Evolutionary conservation across 2,329 filamentous ascomycete genomes (phyloP), one percentile per base, ranked within the genome.

Genomic region (Chalaropsis ovoidea): DNA sequence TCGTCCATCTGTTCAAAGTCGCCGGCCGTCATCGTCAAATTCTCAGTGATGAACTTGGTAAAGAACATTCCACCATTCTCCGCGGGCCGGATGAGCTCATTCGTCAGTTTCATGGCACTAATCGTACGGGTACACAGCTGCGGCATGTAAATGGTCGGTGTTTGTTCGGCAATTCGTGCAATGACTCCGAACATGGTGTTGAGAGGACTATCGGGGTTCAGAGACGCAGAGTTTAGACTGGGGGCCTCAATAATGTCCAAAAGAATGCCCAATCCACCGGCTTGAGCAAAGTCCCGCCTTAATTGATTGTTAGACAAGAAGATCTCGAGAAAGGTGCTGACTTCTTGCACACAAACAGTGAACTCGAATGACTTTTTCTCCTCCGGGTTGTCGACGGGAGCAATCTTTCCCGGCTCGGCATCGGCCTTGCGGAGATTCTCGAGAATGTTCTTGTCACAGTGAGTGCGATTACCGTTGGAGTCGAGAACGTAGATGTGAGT

Each of bases 161-260:
- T 90, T 31, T 85, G 82, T 70, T 97, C 93, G 6, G 92, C 84
- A 69, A 96, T 54, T n/a, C 54, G 45, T 22, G 63, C 66, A 61
- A 67, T 60, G 31, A 64, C 39, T 11, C 58, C 35, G 41, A 65
- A 67, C 15, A 67, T 52, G 17, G 60, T 62, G 49, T 67, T 67
- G 24, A 67, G 35, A 4, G 66, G 66, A 39, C 63, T 67, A 31
- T 67, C 66, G 7, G 66, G 66, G 82, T 62, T 65, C 13, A 71
- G 89, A 86, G 71, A 89, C 83, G 70, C 86, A 31, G 73, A 85
- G 0, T 90, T 85, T 60, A 97, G 80, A 73, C 90, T 92, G 4
- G 90, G 88, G 39, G 92, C 83, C 64, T 88, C 89, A 49, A 87
- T 87, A 65, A 96, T 84, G 72, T 96, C 90, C 64, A 99, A 79